Evolutionary conservation across 2,329 filamentous ascomycete species (phyloP).

Genomic region (Colletotrichum tabaci): DNA sequence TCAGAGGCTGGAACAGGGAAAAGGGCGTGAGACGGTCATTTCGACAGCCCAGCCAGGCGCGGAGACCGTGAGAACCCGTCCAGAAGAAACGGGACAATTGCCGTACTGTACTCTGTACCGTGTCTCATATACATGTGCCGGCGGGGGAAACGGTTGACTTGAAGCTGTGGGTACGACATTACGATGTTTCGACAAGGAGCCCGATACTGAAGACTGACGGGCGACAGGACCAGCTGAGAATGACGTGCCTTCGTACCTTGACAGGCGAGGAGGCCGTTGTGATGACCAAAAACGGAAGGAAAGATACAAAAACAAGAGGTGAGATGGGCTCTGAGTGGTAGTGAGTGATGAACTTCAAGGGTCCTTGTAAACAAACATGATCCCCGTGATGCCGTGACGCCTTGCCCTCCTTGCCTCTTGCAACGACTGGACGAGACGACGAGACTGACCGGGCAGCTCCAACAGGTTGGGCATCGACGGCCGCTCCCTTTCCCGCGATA

Average conservation of each 20-base stretch:
- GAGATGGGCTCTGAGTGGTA: constrained; percentile 2
- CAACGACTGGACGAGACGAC: constrained; percentile 37
- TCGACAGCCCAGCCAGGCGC: constrained; percentile 63
- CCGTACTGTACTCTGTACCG: neutral
- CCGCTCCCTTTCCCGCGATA: constrained; percentile 36
- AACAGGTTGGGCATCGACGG: constrained; percentile 44
- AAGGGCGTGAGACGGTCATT: constrained; percentile 71
- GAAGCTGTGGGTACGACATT: neutral
- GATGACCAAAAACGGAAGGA: constrained; percentile 40
- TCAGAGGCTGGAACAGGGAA: constrained; percentile 59
- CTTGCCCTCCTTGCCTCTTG: neutral
- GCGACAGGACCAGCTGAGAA: neutral
- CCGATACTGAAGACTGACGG: neutral
- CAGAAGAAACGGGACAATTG: neutral
- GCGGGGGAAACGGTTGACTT: neutral
- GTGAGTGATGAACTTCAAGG: constrained; percentile 29
- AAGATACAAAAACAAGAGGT: constrained; percentile 35
- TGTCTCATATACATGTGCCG: neutral
- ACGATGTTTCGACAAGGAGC: neutral
- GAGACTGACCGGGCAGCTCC: constrained; percentile 23
- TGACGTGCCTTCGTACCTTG: constrained; percentile 31
- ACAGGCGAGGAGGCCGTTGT: constrained; percentile 35
- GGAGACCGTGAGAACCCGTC: neutral
- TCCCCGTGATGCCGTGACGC: constrained; percentile 6
- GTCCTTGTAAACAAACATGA: constrained; percentile 31